Evolutionary conservation across 805 yeast species (phyloP).

Genomic region (Pichia manshurica): DNA sequence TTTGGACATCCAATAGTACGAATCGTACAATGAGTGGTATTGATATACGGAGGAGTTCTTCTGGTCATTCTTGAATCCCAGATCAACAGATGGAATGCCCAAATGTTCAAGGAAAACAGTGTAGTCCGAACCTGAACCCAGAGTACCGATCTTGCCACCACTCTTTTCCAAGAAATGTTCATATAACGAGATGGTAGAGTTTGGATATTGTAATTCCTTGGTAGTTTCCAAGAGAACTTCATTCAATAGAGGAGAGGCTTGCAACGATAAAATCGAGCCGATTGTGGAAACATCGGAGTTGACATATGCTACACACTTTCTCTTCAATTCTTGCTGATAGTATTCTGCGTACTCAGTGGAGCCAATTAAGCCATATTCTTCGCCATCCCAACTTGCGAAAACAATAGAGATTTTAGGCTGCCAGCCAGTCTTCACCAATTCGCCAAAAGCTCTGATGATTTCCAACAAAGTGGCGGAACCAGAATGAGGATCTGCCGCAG

Average conservation of each 20-base stretch:
- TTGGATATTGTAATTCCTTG: slow-evolving; percentile 44
- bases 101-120: slow-evolving; percentile 54
- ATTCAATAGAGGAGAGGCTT: slow-evolving; percentile 56
- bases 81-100: slow-evolving; percentile 56
- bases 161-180: slow-evolving; percentile 32
- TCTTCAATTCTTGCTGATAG: slow-evolving; percentile 38
- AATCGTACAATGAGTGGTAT: slow-evolving; percentile 72
- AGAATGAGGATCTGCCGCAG: slow-evolving; percentile 75
- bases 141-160: slow-evolving; percentile 35
- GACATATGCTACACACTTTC: slow-evolving; percentile 57
- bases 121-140: slow-evolving; percentile 72
- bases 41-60: slow-evolving; percentile 57
- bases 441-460: slow-evolving; percentile 53
- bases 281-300: slow-evolving; percentile 62
- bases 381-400: slow-evolving; percentile 79
- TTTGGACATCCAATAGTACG: slow-evolving; percentile 62
- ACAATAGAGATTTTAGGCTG: slow-evolving; percentile 64
- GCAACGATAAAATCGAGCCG: slow-evolving; percentile 47
- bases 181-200: slow-evolving; percentile 26
- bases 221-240: slow-evolving; percentile 40
- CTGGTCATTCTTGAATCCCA: slow-evolving; percentile 43
- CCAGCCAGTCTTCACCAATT: slow-evolving; percentile 54
- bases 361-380: slow-evolving; percentile 66
- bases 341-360: slow-evolving; percentile 76
- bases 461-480: slow-evolving; percentile 66